Conservation (phyloP, 2,329 filamentous ascomycete species). For the Fusarium sp. region DNA sequence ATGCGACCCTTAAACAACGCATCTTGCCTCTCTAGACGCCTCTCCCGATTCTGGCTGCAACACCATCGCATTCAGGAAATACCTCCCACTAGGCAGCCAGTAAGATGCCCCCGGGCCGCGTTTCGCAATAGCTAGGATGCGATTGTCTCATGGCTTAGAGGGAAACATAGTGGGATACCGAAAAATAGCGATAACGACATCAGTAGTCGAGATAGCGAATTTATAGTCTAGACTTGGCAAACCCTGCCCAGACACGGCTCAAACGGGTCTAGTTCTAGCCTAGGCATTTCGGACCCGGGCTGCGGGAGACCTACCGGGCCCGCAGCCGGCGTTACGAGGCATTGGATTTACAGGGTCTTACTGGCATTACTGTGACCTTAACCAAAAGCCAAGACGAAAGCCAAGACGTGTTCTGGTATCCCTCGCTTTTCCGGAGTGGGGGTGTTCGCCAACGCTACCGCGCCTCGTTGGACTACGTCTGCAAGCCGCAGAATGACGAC, state of each 20-base stretch:
- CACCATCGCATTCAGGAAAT: not conserved
- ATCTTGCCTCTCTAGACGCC: not conserved
- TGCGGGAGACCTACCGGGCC: not conserved
- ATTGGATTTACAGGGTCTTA: not conserved
- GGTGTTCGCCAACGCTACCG: constrained; percentile 4
- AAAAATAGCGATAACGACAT: constrained; percentile 36
- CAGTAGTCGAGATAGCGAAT: constrained; percentile 31
- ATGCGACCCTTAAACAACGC: not conserved
- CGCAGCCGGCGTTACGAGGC: not conserved
- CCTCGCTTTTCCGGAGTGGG: not conserved
- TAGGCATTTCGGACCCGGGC: not conserved
- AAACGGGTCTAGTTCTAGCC: not conserved
- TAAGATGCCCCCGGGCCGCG: not conserved
- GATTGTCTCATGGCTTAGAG: constrained; percentile 23
- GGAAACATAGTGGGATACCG: constrained; percentile 4
- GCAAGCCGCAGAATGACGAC: constrained; percentile 20
- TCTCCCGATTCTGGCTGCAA: not conserved
- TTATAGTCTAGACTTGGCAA: constrained; percentile 7
- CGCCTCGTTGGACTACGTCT: constrained; percentile 6
- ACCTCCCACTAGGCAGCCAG: constrained; percentile 1
- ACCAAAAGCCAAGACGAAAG: not conserved
- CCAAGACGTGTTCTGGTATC: not conserved
- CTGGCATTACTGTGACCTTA: not conserved
- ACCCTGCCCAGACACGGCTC: not conserved
- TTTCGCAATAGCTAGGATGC: constrained; percentile 36